These are phyloP conservation scores for Saccharum spontaneum DNA, from an alignment of 176 grass and related monocot species.

Conservation along the genomic window DNA sequence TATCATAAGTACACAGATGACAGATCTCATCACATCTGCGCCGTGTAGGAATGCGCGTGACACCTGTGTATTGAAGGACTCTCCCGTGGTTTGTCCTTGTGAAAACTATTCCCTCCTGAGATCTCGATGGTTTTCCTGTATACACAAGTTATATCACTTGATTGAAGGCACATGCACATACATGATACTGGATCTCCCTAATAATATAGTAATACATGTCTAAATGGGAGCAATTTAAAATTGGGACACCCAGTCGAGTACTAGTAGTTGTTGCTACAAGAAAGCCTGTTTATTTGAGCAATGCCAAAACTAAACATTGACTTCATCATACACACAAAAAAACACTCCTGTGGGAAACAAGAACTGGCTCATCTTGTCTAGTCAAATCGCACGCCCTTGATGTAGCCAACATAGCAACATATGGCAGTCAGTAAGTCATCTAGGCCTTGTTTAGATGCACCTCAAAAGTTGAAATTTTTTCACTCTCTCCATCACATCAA, in stretches of 20 bases:
- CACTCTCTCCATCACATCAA: too few species aligned
- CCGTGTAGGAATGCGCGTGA: conserved; percentile 23
- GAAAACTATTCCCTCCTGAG: not conserved
- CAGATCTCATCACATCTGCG: not conserved
- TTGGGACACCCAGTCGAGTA: conserved; percentile 6
- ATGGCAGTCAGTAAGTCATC: conserved; percentile 14
- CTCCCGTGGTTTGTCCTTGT: not conserved
- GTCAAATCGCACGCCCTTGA: conserved; percentile 1
- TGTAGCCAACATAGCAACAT: not conserved
- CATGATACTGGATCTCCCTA: not conserved
- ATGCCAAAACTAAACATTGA: conserved; percentile 15
- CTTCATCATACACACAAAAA: not conserved
- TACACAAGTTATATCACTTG: not conserved
- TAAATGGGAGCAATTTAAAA: conserved; percentile 7
- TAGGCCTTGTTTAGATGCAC: too few species aligned
- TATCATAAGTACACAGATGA: not conserved
- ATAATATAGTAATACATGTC: not conserved
- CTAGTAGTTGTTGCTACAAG: conserved; percentile 1
- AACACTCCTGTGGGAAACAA: not conserved
- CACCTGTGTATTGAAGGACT: conserved; percentile 25
- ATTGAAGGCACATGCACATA: not conserved
- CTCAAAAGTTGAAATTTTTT: too few species aligned
- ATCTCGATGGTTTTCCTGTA: not conserved
- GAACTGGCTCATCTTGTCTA: conserved; percentile 10
- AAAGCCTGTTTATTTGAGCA: not conserved